phyloP scores from a whole-genome alignment of 352 stramenopile genomes.

The Thraustotheca clavata region DNA sequence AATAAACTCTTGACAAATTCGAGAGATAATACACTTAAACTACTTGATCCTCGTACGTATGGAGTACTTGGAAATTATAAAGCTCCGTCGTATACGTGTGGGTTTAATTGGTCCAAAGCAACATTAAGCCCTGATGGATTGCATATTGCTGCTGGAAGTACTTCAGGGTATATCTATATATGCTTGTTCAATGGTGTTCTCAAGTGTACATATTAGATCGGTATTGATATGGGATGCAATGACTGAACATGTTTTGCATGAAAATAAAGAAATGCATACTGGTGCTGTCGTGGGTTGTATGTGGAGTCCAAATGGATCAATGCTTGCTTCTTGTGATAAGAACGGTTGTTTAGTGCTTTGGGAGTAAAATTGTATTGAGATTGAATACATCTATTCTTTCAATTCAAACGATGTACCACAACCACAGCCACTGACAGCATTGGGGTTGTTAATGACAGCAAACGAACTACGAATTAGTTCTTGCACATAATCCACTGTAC shows the following conservation, averaged over 20 bases:
- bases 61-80: constrained; percentile 35
- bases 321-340: constrained; percentile 70
- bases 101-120: constrained; percentile 73
- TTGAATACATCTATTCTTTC: constrained; percentile 63
- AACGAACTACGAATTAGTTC: constrained; percentile 97
- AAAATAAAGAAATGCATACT: constrained; percentile 51
- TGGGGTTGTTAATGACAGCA: constrained; percentile 95
- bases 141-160: constrained; percentile 45
- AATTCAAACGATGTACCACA: constrained; percentile 97
- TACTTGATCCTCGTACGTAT: constrained; percentile 64
- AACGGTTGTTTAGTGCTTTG: constrained; percentile 74
- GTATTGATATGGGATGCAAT: constrained; percentile 60
- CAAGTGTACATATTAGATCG: neutral
- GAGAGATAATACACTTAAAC: constrained; percentile 52
- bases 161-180: constrained; percentile 27
- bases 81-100: constrained; percentile 51
- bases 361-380: constrained; percentile 32
- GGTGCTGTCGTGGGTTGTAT: constrained; percentile 67
- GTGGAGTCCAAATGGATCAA: constrained; percentile 55
- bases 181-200: constrained; percentile 1
- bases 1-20: constrained; percentile 61
- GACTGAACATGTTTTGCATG: constrained; percentile 41
- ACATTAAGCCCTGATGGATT: constrained; percentile 60
- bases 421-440: constrained; percentile 94
- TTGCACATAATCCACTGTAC: constrained; percentile 95